Conservation (phyloP, 2,329 filamentous ascomycete species). For the Drechslerella stenobrocha region DNA sequence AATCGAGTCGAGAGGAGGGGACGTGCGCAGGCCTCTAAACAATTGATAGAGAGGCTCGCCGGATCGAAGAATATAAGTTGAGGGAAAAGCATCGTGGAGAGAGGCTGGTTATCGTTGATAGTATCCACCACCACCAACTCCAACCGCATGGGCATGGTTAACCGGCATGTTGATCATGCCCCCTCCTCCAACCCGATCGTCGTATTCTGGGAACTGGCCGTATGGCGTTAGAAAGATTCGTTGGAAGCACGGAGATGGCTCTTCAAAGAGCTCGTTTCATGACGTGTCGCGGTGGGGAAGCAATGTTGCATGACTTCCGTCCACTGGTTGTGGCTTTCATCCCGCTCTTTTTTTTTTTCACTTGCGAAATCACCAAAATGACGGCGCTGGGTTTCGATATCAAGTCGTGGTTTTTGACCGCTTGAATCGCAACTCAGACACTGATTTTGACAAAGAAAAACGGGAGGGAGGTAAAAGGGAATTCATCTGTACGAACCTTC, state of each 20-base stretch:
- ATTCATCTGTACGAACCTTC: slow-evolving; percentile 41
- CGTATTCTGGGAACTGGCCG: slow-evolving; percentile 44
- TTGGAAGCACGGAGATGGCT: slow-evolving; percentile 8
- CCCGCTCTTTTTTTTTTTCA: neutral
- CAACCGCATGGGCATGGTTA: slow-evolving; percentile 43
- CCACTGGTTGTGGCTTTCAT: slow-evolving; percentile 15
- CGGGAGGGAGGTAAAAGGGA: slow-evolving; percentile 17
- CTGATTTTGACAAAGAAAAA: slow-evolving; percentile 34
- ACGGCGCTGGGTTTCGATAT: slow-evolving; percentile 22
- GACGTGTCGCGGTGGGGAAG: slow-evolving; percentile 11
- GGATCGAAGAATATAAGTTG: slow-evolving; percentile 1
- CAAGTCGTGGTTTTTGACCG: slow-evolving; percentile 34
- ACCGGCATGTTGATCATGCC: slow-evolving; percentile 46
- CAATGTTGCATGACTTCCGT: slow-evolving; percentile 13
- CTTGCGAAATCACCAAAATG: slow-evolving; percentile 3
- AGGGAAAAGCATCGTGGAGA: neutral
- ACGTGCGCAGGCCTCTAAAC: slow-evolving; percentile 38
- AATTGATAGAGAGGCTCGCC: slow-evolving; percentile 32
- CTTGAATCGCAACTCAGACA: slow-evolving; percentile 43
- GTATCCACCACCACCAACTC: slow-evolving; percentile 44
- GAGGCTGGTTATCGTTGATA: slow-evolving; percentile 34
- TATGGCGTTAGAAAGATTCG: slow-evolving; percentile 28
- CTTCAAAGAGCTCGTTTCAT: slow-evolving; percentile 3
- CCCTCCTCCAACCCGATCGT: slow-evolving; percentile 42
- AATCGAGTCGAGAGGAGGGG: neutral